Evolutionary conservation across 306 rosid species (phyloP).

Genomic region (Rosa lucieae): DNA sequence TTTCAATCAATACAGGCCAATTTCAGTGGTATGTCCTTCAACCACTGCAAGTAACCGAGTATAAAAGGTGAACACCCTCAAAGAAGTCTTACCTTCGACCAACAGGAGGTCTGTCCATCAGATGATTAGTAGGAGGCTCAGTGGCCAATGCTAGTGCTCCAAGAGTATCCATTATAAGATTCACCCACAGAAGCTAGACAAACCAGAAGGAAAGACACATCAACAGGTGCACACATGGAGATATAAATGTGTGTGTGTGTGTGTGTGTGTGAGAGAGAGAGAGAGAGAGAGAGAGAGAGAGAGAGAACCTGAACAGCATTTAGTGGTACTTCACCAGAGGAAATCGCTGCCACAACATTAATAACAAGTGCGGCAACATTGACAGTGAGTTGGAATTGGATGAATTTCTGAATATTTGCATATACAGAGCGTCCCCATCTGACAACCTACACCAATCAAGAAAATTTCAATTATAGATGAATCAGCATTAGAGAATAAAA

Average conservation of each 20-base stretch:
- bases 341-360: conserved; percentile 80
- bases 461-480: conserved; percentile 6
- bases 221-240: conserved; percentile 17
- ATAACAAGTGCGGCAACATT: conserved; percentile 92
- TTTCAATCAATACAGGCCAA: background rate
- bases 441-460: conserved; percentile 63
- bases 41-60: background rate
- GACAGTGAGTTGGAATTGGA: conserved; percentile 95
- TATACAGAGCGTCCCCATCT: conserved; percentile 95
- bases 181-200: conserved; percentile 94
- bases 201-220: conserved; percentile 22
- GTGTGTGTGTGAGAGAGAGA: background rate
- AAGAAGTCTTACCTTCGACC: conserved; percentile 63
- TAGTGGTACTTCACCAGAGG: conserved; percentile 83
- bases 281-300: conserved; percentile 30
- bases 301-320: conserved; percentile 91
- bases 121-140: conserved; percentile 93
- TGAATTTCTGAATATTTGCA: conserved; percentile 97
- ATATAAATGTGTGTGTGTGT: background rate
- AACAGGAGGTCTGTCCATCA: conserved; percentile 77
- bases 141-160: conserved; percentile 98
- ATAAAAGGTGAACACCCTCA: background rate
- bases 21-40: background rate
- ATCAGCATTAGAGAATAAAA: conserved; percentile 10
- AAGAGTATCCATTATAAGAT: conserved; percentile 98